Percentiles rank a stretch among this genome's conserved stretches.
Conservation (phyloP, 2,329 filamentous ascomycete genomes). For the Ceratocystis diversiconidia region DNA sequence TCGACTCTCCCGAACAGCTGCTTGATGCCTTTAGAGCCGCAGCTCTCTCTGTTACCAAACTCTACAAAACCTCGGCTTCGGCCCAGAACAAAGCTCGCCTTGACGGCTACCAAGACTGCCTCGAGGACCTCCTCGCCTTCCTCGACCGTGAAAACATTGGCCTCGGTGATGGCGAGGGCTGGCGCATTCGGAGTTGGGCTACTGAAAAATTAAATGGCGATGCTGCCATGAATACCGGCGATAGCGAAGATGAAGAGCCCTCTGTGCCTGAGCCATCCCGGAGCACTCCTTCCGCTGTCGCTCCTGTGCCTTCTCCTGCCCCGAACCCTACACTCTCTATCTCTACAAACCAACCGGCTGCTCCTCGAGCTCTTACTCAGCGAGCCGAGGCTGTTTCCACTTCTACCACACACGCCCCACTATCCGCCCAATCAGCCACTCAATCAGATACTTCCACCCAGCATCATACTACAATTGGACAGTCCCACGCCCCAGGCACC, state of each 20-base stretch:
- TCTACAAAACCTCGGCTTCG: conserved; percentile 80
- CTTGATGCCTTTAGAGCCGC: conserved; percentile 85
- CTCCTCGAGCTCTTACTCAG: conserved; percentile 22
- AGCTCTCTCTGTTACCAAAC: conserved; percentile 83
- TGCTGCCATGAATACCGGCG: conserved; percentile 37
- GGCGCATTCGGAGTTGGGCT: conserved; percentile 47
- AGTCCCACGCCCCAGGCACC: neutral
- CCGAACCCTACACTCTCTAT: conserved; percentile 11
- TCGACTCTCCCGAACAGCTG: conserved; percentile 46
- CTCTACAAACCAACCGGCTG: conserved; percentile 20
- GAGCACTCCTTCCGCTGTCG: neutral
- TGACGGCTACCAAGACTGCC: conserved; percentile 83
- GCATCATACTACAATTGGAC: neutral
- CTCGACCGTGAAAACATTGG: conserved; percentile 72
- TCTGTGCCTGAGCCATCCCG: conserved; percentile 31
- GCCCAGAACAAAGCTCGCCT: conserved; percentile 61
- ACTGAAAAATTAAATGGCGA: conserved; percentile 56
- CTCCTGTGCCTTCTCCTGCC: conserved; percentile 20
- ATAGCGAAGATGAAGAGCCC: conserved; percentile 52
- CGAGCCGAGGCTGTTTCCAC: neutral
- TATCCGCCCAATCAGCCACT: conserved; percentile 4
- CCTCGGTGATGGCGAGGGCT: conserved; percentile 62
- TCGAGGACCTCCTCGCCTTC: conserved; percentile 78
- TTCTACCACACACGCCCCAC: neutral
- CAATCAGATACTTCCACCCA: conserved; percentile 11